Evolutionary conservation across 305 asterid species (phyloP), one percentile per base, ranked within the genome.

Genomic region (Nicotiana rustica): DNA sequence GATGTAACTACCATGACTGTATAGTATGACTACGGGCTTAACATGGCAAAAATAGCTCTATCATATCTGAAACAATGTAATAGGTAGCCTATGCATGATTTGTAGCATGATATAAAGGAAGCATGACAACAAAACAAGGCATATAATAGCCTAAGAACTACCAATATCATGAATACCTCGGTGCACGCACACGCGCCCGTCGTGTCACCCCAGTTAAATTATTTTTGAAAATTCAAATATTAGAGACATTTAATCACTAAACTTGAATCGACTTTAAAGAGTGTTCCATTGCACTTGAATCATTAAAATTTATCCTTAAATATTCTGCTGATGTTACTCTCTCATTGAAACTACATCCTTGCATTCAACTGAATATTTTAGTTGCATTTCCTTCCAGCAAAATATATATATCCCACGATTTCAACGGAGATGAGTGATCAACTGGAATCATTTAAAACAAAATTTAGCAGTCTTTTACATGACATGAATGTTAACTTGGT

Each of bases 351-450:
- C 47, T 25, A 7, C 64, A 52, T 75, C 64, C 47, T 55, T 75
- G 25, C 47, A 49, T 75, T 52, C 29, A 75, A 75, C 80, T 52
- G 80, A 52, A 8, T 52, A 25, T 25, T 14, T 78, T 10, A n/a
- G 67, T 81, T 55, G 81, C 61, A 76, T 36, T 70, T 5, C 64
- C 64, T 12, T 61, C 62, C 71, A 36, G 38, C 60, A 71, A 10
- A 59, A 36, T 14, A 71, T 38, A 25, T 25, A 69, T 29, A 47
- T 60, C 56, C 18, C 41, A 52, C 61, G 56, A 82, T 41, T n/a
- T 29, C 25, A 52, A 36, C 25, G 66, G 67, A 29, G 14, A 77
- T 35, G 14, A 78, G 83, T 55, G 77, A 60, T 21, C 12, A 36
- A 60, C 47, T 10, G 59, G n/a, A 78, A 73, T 31, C 76, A 59